These are phyloP conservation scores for Gamsiella multidivaricata DNA, from an alignment of 192 early-diverging fungal genomes.

Conservation along the genomic window DNA sequence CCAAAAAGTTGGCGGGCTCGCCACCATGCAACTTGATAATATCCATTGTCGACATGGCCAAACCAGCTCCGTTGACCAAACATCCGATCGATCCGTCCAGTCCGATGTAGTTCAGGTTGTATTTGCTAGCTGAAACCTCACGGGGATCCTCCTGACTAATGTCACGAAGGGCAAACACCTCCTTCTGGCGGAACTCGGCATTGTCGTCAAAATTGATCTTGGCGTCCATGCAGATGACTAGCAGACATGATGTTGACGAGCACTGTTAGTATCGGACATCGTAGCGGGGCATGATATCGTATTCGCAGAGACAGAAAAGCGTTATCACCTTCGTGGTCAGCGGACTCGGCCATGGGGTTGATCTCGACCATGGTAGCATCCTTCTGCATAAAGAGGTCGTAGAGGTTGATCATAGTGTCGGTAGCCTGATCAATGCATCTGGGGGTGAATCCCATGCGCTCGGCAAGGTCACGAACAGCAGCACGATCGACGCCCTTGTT, in stretches of 20 bases:
- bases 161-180: slow-evolving; percentile 90
- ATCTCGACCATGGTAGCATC: slow-evolving; percentile 99
- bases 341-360: slow-evolving; percentile 96
- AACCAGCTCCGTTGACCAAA: slow-evolving; percentile 97
- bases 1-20: slow-evolving; percentile 98
- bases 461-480: slow-evolving; percentile 81
- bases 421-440: slow-evolving; percentile 85
- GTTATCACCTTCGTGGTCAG: slow-evolving; percentile 81
- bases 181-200: slow-evolving; percentile 96
- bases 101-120: slow-evolving; percentile 99
- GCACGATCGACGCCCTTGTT: slow-evolving; percentile 81
- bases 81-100: slow-evolving; percentile 98
- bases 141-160: slow-evolving; percentile 95
- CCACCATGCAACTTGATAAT: slow-evolving; percentile 99
- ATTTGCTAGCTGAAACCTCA: slow-evolving; percentile 96
- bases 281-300: too few species aligned
- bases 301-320: too few species aligned
- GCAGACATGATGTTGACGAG: background rate
- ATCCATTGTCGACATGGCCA: slow-evolving; percentile 99
- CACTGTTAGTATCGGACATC: background rate
- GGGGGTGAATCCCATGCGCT: slow-evolving; percentile 90
- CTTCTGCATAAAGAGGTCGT: slow-evolving; percentile 97
- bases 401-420: slow-evolving; percentile 91
- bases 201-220: slow-evolving; percentile 99
- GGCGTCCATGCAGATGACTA: slow-evolving; percentile 97